Evolutionary conservation across 495 filamentous ascomycete species (phyloP), one percentile per base, ranked within the genome.

Genomic region (Talaromyces proteolyticus): DNA sequence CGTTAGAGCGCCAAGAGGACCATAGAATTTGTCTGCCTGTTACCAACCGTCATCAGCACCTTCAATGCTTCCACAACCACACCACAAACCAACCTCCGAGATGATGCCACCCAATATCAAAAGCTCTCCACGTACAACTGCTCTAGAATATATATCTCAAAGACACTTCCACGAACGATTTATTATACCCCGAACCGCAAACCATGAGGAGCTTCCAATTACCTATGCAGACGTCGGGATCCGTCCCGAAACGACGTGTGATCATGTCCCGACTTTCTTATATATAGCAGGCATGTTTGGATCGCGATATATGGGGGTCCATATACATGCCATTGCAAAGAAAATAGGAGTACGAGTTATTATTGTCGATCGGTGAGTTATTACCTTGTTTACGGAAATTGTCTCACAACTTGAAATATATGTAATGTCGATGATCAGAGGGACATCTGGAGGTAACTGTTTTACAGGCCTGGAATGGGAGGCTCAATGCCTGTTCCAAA

Each of bases 381-480:
- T 3, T n/a, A n/a, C n/a, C n/a, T n/a, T n/a, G n/a, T n/a, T n/a
- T n/a, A n/a, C n/a, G n/a, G n/a, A n/a, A n/a, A n/a, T n/a, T n/a
- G n/a, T n/a, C n/a, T n/a, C n/a, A n/a, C n/a, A n/a, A n/a, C n/a
- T n/a, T n/a, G n/a, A n/a, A n/a, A n/a, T n/a, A n/a, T n/a, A n/a
- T n/a, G n/a, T n/a, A n/a, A n/a, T n/a, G n/a, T n/a, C n/a, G n/a
- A n/a, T n/a, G n/a, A n/a, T n/a, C n/a, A n/a, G n/a, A n/a, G n/a
- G n/a, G n/a, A n/a, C n/a, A n/a, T n/a, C n/a, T n/a, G n/a, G n/a
- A n/a, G n/a, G n/a, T n/a, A n/a, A n/a, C n/a, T n/a, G n/a, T n/a
- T n/a, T n/a, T n/a, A n/a, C n/a, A 60, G 57, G 10, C 54, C 66
- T 0, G 69, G 71, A 16, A 69, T 77, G 57, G 74, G 74, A 12